These are phyloP conservation scores for Echinochloa phyllopogon DNA, from an alignment of 176 grass and related monocot genomes.

Conservation along the genomic window DNA sequence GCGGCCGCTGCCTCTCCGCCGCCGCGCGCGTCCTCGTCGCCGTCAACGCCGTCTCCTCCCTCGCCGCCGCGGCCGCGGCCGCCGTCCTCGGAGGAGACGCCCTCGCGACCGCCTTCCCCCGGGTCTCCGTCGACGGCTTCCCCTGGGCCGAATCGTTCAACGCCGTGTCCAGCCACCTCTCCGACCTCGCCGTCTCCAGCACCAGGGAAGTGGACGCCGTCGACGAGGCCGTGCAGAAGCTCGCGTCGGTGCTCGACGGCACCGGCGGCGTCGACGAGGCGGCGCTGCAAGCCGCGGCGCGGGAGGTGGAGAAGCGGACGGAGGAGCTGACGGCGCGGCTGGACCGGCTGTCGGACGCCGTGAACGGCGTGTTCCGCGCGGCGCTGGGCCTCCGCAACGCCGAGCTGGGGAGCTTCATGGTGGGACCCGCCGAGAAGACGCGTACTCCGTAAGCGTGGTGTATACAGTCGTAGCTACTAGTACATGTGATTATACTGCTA, in stretches of 20 bases:
- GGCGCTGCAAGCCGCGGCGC: slow-evolving; percentile 21
- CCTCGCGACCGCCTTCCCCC: neutral
- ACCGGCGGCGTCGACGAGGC: slow-evolving; percentile 4
- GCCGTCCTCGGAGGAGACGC: slow-evolving; percentile 44
- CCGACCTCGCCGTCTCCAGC: neutral
- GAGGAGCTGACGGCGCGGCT: slow-evolving; percentile 61
- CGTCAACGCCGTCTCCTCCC: slow-evolving; percentile 63
- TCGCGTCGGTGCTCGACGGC: slow-evolving; percentile 36
- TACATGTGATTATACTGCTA: neutral
- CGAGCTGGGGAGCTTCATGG: slow-evolving; percentile 53
- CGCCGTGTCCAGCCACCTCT: slow-evolving; percentile 51
- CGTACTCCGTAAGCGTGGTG: neutral
- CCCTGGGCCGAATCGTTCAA: slow-evolving; percentile 69
- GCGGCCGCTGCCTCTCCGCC: slow-evolving; percentile 41
- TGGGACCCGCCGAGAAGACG: slow-evolving; percentile 29
- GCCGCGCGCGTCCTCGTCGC: slow-evolving; percentile 53
- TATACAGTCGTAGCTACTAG: neutral
- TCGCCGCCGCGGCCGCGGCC: slow-evolving; percentile 47
- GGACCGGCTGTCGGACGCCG: slow-evolving; percentile 58
- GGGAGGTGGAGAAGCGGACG: slow-evolving; percentile 58
- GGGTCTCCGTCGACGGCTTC: slow-evolving; percentile 41
- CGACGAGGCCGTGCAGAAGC: slow-evolving; percentile 50
- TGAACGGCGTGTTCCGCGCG: slow-evolving; percentile 68
- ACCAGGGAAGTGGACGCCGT: slow-evolving; percentile 46
- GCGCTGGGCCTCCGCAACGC: slow-evolving; percentile 67